A percentile compares a stretch with the other conserved stretches of the same genome.
Evolutionary conservation across 805 yeast species (phyloP).

Genomic region (Candida vartiovaarae): DNA sequence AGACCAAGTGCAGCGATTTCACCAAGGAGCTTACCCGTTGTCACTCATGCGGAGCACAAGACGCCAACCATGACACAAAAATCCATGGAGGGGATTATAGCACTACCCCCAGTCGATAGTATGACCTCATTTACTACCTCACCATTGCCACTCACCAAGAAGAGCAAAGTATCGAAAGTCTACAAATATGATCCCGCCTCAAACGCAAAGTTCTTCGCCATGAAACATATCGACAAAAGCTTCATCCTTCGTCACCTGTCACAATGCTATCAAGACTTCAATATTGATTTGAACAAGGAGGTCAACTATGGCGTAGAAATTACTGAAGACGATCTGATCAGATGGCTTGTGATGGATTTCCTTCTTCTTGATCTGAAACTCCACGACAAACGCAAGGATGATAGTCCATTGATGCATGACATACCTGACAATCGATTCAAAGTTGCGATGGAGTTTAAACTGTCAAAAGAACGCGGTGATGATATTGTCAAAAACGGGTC

Average conservation of each 20-base stretch:
- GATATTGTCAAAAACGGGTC: slow-evolving; percentile 4
- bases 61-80: too few relatives aligned
- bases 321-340: slow-evolving; percentile 6
- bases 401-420: slow-evolving; percentile 6
- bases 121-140: background rate
- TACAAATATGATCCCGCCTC: too few relatives aligned
- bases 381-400: slow-evolving; percentile 9
- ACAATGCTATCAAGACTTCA: slow-evolving; percentile 3
- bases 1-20: too few relatives aligned
- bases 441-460: slow-evolving; percentile 3
- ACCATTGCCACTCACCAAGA: too few relatives aligned
- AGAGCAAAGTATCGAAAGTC: too few relatives aligned
- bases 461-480: background rate
- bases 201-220: slow-evolving; percentile 1
- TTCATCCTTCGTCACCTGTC: slow-evolving; percentile 12
- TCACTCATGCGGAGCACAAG: too few relatives aligned
- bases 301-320: slow-evolving; percentile 2
- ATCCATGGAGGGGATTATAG: too few relatives aligned
- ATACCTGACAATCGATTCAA: slow-evolving; percentile 9
- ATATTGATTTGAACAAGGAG: slow-evolving; percentile 1
- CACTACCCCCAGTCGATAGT: background rate
- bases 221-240: slow-evolving; percentile 3
- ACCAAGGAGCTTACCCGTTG: too few relatives aligned
- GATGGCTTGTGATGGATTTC: slow-evolving; percentile 15
- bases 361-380: slow-evolving; percentile 10